Base-by-base conservation (phyloP, 2,329 filamentous ascomycete genomes). In the Rhynchosporium secalis region DNA sequence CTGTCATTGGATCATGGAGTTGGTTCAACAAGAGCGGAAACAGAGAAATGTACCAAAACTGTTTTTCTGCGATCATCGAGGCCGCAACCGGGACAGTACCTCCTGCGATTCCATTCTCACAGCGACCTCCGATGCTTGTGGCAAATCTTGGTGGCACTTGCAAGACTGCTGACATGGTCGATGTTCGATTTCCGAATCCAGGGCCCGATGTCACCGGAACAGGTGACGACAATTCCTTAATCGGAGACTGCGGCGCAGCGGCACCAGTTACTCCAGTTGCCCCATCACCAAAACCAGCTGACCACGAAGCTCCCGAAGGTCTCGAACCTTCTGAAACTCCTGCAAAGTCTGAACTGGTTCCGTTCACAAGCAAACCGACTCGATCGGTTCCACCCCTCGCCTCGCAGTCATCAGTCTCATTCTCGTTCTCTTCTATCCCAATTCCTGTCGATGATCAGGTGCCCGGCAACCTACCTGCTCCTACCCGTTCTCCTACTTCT, bases 61-160 rank as follows among this genome's bases (percentile, higher is more conserved):
- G 56, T 26, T 33, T 26, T n/a, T 20, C 46, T 1, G 13, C 49
- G 2, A 43, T 43, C 20, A 51, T 58, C 33, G 8, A 36, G 10
- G 12, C 20, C 2, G 45, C 45, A 9, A 49, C 31, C 12, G 56
- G 46, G 0, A 33, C n/a, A 4, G 3, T 10, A 36, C 33, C 56
- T 29, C 20, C 56, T 33, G 10, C 29, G 2, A 15, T 40, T n/a
- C 33, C 56, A 7, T 58, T 41, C 26, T 29, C 45, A 26, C 8
- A 26, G 1, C 45, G 56, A 9, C 56, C 56, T 1, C 13, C 15
- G 7, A 51, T 58, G n/a, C 40, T 58, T 13, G 56, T 58, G 1
- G 56, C 56, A n/a, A 58, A 58, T 36, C 40, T 58, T 15, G 56
- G 45, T 10, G 48, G 49, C 20, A 28, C 15, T 10, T 58, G 56